Conservation (phyloP, 345 rosid genomes). For the Eucalyptus pauciflora region DNA sequence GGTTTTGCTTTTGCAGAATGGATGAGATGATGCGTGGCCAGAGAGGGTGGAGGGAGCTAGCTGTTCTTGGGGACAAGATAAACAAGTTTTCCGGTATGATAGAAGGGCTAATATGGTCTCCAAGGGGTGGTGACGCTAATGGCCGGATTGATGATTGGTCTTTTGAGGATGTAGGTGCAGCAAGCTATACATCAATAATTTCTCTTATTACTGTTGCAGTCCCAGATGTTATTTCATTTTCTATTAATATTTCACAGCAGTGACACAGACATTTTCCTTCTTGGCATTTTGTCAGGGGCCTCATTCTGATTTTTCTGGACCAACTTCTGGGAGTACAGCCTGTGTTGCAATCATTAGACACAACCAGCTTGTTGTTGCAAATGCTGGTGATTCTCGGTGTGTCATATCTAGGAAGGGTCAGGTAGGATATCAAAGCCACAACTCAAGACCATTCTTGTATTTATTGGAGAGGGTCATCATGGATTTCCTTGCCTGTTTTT, state of each 20-base stretch:
- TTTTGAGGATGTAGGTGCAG: conserved; percentile 54
- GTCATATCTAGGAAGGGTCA: conserved; percentile 90
- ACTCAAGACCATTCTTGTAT: not conserved
- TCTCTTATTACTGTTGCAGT: not conserved
- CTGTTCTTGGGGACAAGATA: conserved; percentile 73
- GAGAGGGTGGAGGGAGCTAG: conserved; percentile 91
- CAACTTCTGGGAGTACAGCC: conserved; percentile 84
- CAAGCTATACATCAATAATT: not conserved
- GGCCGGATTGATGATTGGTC: conserved; percentile 43
- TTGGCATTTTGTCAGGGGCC: conserved; percentile 46
- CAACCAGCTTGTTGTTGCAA: conserved; percentile 69
- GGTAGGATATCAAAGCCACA: conserved; percentile 21
- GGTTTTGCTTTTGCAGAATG: conserved; percentile 36
- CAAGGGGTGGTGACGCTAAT: conserved; percentile 41
- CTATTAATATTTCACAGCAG: not conserved
- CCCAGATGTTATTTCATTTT: not conserved
- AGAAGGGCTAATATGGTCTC: conserved; percentile 95
- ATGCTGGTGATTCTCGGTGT: conserved; percentile 96
- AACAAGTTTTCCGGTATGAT: conserved; percentile 85
- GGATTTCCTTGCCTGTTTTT: not conserved
- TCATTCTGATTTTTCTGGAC: conserved; percentile 93
- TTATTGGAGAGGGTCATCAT: not conserved
- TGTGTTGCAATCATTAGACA: conserved; percentile 71
- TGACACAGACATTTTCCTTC: not conserved
- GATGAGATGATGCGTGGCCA: conserved; percentile 99